Conservation (phyloP, 2,329 filamentous ascomycete species). For the Cytospora piceae region DNA sequence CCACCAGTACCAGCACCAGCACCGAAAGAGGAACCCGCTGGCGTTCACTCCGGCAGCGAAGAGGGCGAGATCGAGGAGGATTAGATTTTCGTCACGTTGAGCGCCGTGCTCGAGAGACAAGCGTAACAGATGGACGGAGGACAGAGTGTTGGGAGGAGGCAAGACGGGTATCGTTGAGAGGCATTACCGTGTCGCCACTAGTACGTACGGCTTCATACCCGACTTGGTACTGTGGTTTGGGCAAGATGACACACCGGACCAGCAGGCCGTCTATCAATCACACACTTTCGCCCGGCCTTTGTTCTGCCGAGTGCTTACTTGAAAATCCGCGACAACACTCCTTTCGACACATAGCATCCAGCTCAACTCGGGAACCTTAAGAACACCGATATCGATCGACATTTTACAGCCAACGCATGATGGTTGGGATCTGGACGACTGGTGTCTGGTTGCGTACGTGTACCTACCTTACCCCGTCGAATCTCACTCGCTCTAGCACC, state of each 20-base stretch:
- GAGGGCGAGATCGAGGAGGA: slow-evolving; percentile 97
- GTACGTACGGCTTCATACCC: slow-evolving; percentile 30
- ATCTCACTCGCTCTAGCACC: slow-evolving; percentile 21
- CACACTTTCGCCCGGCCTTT: slow-evolving; percentile 7
- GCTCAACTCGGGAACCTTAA: not conserved
- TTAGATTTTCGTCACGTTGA: slow-evolving; percentile 40
- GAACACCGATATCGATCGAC: not conserved
- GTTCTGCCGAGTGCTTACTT: not conserved
- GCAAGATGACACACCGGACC: slow-evolving; percentile 31
- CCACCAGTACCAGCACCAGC: slow-evolving; percentile 29
- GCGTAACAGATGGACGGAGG: slow-evolving; percentile 12
- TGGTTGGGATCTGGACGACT: slow-evolving; percentile 10
- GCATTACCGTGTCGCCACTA: slow-evolving; percentile 29
- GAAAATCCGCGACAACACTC: not conserved
- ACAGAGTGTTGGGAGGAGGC: slow-evolving; percentile 6
- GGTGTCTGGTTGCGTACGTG: slow-evolving; percentile 30
- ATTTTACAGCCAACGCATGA: not conserved
- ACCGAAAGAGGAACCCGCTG: slow-evolving; percentile 59
- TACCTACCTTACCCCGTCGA: slow-evolving; percentile 22
- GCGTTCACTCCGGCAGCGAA: slow-evolving; percentile 84
- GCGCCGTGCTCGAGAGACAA: slow-evolving; percentile 30
- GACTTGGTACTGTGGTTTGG: slow-evolving; percentile 30
- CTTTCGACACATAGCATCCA: not conserved
- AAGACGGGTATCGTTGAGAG: slow-evolving; percentile 9
- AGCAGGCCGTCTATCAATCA: slow-evolving; percentile 24